phyloP scores from a whole-genome alignment of 1,284 basidiomycete species.

The Puccinia polysora region DNA sequence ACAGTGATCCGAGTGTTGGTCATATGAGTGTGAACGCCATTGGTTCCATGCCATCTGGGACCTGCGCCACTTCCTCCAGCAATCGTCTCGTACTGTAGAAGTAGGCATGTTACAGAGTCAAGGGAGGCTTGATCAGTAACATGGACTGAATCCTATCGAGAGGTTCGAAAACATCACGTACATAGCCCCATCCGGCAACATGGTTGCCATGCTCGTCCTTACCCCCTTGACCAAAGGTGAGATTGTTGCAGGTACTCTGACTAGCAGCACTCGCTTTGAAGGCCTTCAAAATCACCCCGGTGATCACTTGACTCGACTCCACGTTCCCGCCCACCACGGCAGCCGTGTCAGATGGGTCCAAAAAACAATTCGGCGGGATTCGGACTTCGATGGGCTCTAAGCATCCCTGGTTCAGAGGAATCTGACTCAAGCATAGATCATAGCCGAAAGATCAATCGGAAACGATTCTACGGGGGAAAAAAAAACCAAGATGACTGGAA shows the following conservation, averaged over 20 bases:
- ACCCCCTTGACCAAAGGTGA: slow-evolving; percentile 85
- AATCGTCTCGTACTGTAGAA: slow-evolving; percentile 61
- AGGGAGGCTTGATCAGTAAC: slow-evolving; percentile 32
- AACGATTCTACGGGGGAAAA: neutral
- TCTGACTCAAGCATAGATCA: slow-evolving; percentile 48
- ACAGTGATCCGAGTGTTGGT: slow-evolving; percentile 67
- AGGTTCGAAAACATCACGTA: neutral
- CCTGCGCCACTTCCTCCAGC: slow-evolving; percentile 90
- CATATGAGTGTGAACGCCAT: slow-evolving; percentile 62
- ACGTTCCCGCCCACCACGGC: slow-evolving; percentile 93
- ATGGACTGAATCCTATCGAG: slow-evolving; percentile 24
- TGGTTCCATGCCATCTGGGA: slow-evolving; percentile 73
- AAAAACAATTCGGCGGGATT: slow-evolving; percentile 72
- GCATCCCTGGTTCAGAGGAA: slow-evolving; percentile 57
- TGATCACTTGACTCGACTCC: slow-evolving; percentile 83
- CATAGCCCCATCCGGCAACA: slow-evolving; percentile 78
- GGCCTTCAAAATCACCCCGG: slow-evolving; percentile 88
- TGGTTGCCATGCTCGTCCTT: slow-evolving; percentile 73
- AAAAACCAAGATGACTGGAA: neutral
- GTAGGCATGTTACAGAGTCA: neutral
- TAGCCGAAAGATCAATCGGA: neutral
- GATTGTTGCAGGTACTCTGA: slow-evolving; percentile 82
- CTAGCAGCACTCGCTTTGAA: slow-evolving; percentile 88
- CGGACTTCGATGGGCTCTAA: slow-evolving; percentile 58
- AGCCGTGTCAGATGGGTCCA: slow-evolving; percentile 70